Evolutionary conservation across 345 rosid genomes (phyloP).

Genomic region (Sonneratia caseolaris): DNA sequence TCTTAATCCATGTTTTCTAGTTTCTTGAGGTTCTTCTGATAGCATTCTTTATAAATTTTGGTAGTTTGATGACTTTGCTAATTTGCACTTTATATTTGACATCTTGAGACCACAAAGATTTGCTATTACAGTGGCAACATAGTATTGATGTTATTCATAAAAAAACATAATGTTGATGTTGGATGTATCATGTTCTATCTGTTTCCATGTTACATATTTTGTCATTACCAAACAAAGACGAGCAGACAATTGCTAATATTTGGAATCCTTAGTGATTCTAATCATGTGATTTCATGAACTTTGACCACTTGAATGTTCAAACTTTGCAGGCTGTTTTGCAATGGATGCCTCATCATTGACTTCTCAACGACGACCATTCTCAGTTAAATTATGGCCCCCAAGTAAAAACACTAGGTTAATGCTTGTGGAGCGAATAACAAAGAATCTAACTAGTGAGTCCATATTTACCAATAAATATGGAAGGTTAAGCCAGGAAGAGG

Average conservation of each 20-base stretch:
- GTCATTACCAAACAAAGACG: not conserved
- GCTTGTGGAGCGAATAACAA: conserved; percentile 57
- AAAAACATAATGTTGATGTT: not conserved
- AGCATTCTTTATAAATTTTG: not conserved
- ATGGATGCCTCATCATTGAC: conserved; percentile 47
- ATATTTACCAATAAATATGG: conserved; percentile 82
- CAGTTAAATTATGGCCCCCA: conserved; percentile 87
- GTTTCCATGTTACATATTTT: not conserved
- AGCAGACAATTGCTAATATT: not conserved
- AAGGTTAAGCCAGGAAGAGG: conserved; percentile 56
- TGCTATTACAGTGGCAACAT: not conserved
- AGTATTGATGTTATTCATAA: too few relatives aligned
- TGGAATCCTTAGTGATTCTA: not conserved
- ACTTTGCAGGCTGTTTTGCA: conserved; percentile 17
- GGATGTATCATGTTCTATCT: not conserved
- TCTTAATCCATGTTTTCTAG: not conserved
- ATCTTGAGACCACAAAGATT: not conserved
- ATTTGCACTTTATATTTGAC: not conserved
- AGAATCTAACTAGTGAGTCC: conserved; percentile 65
- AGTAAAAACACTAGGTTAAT: conserved; percentile 57
- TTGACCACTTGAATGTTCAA: not conserved
- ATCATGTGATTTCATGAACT: not conserved
- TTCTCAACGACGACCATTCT: conserved; percentile 52
- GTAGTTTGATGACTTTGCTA: not conserved
- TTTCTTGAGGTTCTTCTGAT: not conserved